These are phyloP conservation scores for Pichia sp. DNA, from an alignment of 1,139 yeast genomes.

Conservation along the genomic window DNA sequence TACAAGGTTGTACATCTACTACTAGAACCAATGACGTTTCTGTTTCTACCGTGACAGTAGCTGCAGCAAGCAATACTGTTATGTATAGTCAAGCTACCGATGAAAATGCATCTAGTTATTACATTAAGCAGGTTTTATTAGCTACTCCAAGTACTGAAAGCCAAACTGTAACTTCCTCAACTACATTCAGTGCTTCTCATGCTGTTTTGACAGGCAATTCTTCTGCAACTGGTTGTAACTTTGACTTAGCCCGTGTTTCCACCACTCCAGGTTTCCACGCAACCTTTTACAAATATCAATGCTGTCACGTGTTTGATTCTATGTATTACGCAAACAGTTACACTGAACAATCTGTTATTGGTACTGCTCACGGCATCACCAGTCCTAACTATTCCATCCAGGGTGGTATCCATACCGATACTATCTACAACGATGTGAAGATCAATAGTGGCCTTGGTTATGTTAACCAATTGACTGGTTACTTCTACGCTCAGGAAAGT, in stretches of 20 bases:
- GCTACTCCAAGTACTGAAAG: too few relatives aligned
- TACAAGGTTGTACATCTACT: conserved; percentile 4
- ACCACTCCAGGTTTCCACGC: conserved; percentile 14
- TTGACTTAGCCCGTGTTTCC: conserved; percentile 12
- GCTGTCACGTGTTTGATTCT: not conserved
- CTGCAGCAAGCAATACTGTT: not conserved
- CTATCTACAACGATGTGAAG: conserved; percentile 34
- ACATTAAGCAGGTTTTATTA: not conserved
- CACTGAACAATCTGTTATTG: conserved; percentile 7
- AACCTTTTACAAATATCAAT: conserved; percentile 7
- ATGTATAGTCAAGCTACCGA: not conserved
- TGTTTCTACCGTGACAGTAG: conserved; percentile 14
- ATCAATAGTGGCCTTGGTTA: conserved; percentile 34
- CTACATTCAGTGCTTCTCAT: conserved; percentile 19
- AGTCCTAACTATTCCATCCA: conserved; percentile 12
- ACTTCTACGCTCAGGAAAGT: conserved; percentile 21
- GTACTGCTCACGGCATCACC: conserved; percentile 12
- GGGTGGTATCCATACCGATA: conserved; percentile 9
- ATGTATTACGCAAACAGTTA: conserved; percentile 14
- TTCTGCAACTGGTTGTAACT: conserved; percentile 14
- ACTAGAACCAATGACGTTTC: not conserved
- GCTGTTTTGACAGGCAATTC: conserved; percentile 10
- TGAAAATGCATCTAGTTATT: not conserved
- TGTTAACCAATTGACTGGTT: conserved; percentile 28
- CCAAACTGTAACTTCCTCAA: not conserved